Base-by-base conservation (phyloP, 805 yeast species). In the Pichia pseudocactophila region DNA sequence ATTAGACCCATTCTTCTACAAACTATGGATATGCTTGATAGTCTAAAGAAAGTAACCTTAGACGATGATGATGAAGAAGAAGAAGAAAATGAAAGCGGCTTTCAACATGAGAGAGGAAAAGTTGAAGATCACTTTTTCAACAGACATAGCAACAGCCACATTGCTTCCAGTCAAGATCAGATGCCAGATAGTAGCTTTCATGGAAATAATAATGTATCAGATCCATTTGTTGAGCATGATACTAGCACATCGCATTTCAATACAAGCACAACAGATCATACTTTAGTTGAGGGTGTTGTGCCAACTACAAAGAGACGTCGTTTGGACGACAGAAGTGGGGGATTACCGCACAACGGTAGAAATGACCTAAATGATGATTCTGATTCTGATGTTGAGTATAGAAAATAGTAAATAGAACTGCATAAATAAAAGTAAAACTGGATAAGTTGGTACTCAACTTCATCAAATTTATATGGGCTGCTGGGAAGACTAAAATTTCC, bases 21-120 rank as follows among this genome's bases (percentile, higher is more conserved):
- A 12, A 82, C 85, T 1, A 90, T 92, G 97, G 79, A 80, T 45
- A 81, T 80, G 50, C 62, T 92, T 46, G 69, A 85, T 37, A 68
- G 69, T 41, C 56, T 87, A 28, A 71, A 71, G 33, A 74, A 69
- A 20, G 51, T 57, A 35, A 49, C 51, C 2, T 45, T 50, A 17
- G 45, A 38, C 25, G 49, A 41, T 7, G 34, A 34, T 2, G 37
- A 41, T 3, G 39, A 16, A 5, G 25, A 18, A 17, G 41, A 30
- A 7, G 41, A 27, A 18, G 18, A n/a, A n/a, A n/a, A n/a, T n/a
- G n/a, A n/a, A 20, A 22, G 36, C 17, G 25, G 34, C 43, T 12
- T 41, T 39, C 30, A 46, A 41, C 13, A n/a, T 36, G 26, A 18
- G 30, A 15, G 41, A n/a, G 37, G 27, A 7, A 27, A 35, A n/a